Evolutionary conservation across 2,329 filamentous ascomycete genomes (phyloP).

Genomic region (Colletotrichum ledebouriae): DNA sequence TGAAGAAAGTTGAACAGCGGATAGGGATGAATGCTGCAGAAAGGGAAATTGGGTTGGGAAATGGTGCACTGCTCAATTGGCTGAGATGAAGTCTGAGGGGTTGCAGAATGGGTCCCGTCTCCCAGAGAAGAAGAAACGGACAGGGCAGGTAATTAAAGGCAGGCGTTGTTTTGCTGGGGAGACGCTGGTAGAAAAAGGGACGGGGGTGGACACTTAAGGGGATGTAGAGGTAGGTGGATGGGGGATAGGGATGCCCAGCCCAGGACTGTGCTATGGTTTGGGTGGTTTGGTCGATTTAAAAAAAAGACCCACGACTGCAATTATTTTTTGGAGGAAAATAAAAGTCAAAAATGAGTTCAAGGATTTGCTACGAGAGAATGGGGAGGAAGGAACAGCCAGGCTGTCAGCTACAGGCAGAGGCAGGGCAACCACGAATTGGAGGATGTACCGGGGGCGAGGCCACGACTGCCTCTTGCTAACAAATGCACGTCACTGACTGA

Average conservation of each 20-base stretch:
- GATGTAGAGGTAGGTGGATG: too few species aligned
- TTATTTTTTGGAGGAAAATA: too few species aligned
- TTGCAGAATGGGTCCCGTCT: background rate
- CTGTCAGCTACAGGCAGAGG: too few species aligned
- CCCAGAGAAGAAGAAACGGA: constrained; percentile 23
- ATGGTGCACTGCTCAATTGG: constrained; percentile 32
- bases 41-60: constrained; percentile 38
- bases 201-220: background rate
- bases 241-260: too few species aligned
- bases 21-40: constrained; percentile 21
- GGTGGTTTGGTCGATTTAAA: background rate
- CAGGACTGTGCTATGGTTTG: constrained; percentile 11
- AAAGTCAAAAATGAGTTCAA: too few species aligned
- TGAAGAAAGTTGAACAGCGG: background rate
- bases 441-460: background rate
- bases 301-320: background rate
- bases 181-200: constrained; percentile 5
- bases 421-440: too few species aligned
- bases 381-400: too few species aligned
- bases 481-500: constrained; percentile 4
- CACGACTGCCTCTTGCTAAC: background rate
- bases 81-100: constrained; percentile 38
- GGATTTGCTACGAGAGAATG: too few species aligned
- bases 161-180: constrained; percentile 5
- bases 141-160: constrained; percentile 2